Evolutionary conservation across 2,329 filamentous ascomycete genomes (phyloP).

Genomic region (Hypocreales sp.): DNA sequence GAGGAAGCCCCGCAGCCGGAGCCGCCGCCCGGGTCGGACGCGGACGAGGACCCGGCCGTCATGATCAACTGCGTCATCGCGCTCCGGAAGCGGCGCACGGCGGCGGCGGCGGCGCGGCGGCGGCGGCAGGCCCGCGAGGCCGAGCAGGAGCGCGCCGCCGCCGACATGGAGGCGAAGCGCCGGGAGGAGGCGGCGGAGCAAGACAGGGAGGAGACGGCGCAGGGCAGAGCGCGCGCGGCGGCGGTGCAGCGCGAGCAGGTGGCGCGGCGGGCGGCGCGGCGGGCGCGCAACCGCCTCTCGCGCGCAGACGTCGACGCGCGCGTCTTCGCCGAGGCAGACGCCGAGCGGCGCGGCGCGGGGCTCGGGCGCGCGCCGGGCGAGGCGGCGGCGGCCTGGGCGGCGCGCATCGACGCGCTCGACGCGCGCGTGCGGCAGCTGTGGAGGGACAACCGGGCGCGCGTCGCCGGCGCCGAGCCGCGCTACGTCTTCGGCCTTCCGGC

Average conservation of each 20-base stretch:
- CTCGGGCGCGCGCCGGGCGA: not conserved
- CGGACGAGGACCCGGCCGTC: too few relatives aligned
- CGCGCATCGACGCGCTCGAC: not conserved
- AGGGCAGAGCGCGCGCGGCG: not conserved
- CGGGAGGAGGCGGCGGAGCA: not conserved
- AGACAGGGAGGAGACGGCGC: not conserved
- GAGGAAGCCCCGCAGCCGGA: too few relatives aligned
- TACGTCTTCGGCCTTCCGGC: slow-evolving; percentile 14
- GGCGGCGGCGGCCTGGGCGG: not conserved
- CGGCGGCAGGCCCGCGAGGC: too few relatives aligned
- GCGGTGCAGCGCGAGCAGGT: not conserved
- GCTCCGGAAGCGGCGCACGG: too few relatives aligned
- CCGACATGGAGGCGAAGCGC: not conserved
- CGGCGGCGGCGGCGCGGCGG: too few relatives aligned
- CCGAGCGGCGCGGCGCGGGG: not conserved
- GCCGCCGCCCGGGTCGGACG: too few relatives aligned
- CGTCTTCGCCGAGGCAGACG: not conserved
- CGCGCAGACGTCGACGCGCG: slow-evolving; percentile 1
- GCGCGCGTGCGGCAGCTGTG: slow-evolving; percentile 2
- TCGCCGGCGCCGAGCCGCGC: slow-evolving; percentile 3
- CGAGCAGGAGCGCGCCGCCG: too few relatives aligned
- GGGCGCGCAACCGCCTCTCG: not conserved
- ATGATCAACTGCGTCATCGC: too few relatives aligned
- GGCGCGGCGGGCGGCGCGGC: not conserved
- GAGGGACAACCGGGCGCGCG: slow-evolving; percentile 2